phyloP scores from a whole-genome alignment of 768 basidiomycete species.

The Boletus speciosus region DNA sequence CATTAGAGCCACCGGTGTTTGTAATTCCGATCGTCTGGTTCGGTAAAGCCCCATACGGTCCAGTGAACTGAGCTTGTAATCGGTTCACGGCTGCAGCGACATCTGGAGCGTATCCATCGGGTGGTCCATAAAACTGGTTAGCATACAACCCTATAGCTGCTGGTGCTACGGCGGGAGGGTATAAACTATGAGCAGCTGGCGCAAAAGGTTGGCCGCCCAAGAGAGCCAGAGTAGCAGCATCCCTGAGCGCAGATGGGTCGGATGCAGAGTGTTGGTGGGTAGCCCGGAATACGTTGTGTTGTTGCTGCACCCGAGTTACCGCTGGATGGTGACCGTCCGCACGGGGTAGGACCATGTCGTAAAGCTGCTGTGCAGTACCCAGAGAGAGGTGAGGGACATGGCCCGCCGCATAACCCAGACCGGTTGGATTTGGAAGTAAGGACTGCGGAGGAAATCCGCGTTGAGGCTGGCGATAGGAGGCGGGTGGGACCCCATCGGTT shows the following conservation, averaged over 20 bases:
- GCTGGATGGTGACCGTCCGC: slow-evolving; percentile 57
- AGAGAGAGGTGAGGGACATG: slow-evolving; percentile 69
- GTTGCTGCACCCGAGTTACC: slow-evolving; percentile 75
- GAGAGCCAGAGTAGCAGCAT: slow-evolving; percentile 63
- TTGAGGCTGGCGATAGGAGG: slow-evolving; percentile 60
- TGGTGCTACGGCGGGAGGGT: slow-evolving; percentile 42
- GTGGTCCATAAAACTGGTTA: slow-evolving; percentile 64
- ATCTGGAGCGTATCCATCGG: slow-evolving; percentile 55
- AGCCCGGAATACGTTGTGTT: slow-evolving; percentile 67
- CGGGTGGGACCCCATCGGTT: slow-evolving; percentile 42
- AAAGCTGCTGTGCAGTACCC: slow-evolving; percentile 72
- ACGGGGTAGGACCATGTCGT: slow-evolving; percentile 68
- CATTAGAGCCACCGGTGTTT: slow-evolving; percentile 36
- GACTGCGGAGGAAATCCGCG: slow-evolving; percentile 58
- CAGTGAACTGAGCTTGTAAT: slow-evolving; percentile 51
- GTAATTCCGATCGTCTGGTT: slow-evolving; percentile 42
- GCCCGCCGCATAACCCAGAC: slow-evolving; percentile 48
- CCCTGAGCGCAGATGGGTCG: slow-evolving; percentile 74
- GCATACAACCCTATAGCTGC: slow-evolving; percentile 61
- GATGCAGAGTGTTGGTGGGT: slow-evolving; percentile 82
- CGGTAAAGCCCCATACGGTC: slow-evolving; percentile 53
- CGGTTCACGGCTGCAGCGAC: slow-evolving; percentile 58
- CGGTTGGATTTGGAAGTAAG: slow-evolving; percentile 49
- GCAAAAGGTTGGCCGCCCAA: slow-evolving; percentile 55
- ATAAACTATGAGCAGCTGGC: slow-evolving; percentile 48